A percentile compares a stretch with the other conserved stretches of the same genome.
Evolutionary conservation across 23 red algal genomes (phyloP).

Genomic region (Pyropia yezoensis): DNA sequence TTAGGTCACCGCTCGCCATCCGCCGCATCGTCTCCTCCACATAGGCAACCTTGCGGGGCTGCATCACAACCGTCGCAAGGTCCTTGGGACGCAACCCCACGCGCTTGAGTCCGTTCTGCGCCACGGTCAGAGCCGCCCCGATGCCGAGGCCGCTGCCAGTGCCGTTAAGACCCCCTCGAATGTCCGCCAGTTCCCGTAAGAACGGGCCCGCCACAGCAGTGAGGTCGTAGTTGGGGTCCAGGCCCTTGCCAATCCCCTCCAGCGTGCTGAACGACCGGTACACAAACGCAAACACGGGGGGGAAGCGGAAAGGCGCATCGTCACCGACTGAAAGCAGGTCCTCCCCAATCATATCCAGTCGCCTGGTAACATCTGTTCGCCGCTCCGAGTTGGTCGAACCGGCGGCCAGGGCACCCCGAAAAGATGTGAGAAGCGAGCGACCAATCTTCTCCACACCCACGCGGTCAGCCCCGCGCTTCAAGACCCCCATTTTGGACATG

Average conservation of each 20-base stretch:
- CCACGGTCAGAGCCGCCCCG: slow-evolving; percentile 22
- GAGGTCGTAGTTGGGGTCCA: slow-evolving; percentile 74
- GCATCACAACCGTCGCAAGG: slow-evolving; percentile 52
- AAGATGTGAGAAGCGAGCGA: slow-evolving; percentile 55
- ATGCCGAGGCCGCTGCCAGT: slow-evolving; percentile 14
- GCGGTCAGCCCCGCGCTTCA: slow-evolving; percentile 48
- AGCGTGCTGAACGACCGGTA: slow-evolving; percentile 84
- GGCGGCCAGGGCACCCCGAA: slow-evolving; percentile 10
- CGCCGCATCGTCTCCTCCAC: slow-evolving; percentile 54
- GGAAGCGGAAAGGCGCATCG: slow-evolving; percentile 81
- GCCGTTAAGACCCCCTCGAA: slow-evolving; percentile 18
- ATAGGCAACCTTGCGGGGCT: slow-evolving; percentile 78
- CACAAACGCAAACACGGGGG: slow-evolving; percentile 84
- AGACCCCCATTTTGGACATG: slow-evolving; percentile 70
- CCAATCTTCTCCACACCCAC: slow-evolving; percentile 74
- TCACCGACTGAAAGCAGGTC: slow-evolving; percentile 69
- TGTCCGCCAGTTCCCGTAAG: slow-evolving; percentile 73
- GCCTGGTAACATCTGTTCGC: slow-evolving; percentile 24
- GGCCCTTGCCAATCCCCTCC: slow-evolving; percentile 74
- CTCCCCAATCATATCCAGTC: slow-evolving; percentile 66
- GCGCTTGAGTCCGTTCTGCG: slow-evolving; percentile 42
- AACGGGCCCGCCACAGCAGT: slow-evolving; percentile 70
- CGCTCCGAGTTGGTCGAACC: slow-evolving; percentile 25
- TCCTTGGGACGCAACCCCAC: slow-evolving; percentile 73
- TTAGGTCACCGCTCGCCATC: slow-evolving; percentile 78